Conservation (phyloP, 2,329 filamentous ascomycete genomes). For the Aspergillus unguis region DNA sequence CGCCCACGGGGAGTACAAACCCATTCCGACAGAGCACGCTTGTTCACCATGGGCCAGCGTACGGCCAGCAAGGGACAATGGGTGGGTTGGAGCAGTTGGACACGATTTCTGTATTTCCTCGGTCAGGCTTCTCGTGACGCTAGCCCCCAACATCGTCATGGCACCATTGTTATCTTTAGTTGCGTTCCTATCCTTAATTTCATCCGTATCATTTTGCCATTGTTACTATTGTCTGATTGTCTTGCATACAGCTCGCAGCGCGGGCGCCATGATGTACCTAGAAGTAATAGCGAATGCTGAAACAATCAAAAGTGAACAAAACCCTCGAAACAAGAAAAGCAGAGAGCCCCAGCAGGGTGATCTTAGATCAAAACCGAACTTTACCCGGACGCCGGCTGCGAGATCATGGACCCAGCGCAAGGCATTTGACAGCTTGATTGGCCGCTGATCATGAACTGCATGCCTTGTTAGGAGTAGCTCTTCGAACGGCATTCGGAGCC, state of each 20-base stretch:
- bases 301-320: slow-evolving; percentile 8
- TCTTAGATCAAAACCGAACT: slow-evolving; percentile 3
- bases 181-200: slow-evolving; percentile 1
- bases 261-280: slow-evolving; percentile 11
- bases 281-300: slow-evolving; percentile 15
- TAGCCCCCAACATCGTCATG: background rate
- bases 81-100: slow-evolving; percentile 70
- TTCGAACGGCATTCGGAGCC: too few relatives aligned
- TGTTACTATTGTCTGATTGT: slow-evolving; percentile 6
- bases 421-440: background rate
- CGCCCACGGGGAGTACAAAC: slow-evolving; percentile 85
- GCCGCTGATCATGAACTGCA: background rate
- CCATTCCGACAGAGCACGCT: slow-evolving; percentile 91
- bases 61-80: slow-evolving; percentile 69
- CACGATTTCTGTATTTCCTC: slow-evolving; percentile 80
- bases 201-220: slow-evolving; percentile 4
- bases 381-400: slow-evolving; percentile 19
- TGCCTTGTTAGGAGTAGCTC: too few relatives aligned
- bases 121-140: slow-evolving; percentile 55
- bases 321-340: slow-evolving; percentile 10
- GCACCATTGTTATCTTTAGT: background rate
- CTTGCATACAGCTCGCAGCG: slow-evolving; percentile 17
- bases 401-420: slow-evolving; percentile 18
- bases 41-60: slow-evolving; percentile 84
- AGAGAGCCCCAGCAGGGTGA: background rate